These are phyloP conservation scores for Eurotiales sp. DNA, from an alignment of 2,329 filamentous ascomycete species.

Conservation along the genomic window DNA sequence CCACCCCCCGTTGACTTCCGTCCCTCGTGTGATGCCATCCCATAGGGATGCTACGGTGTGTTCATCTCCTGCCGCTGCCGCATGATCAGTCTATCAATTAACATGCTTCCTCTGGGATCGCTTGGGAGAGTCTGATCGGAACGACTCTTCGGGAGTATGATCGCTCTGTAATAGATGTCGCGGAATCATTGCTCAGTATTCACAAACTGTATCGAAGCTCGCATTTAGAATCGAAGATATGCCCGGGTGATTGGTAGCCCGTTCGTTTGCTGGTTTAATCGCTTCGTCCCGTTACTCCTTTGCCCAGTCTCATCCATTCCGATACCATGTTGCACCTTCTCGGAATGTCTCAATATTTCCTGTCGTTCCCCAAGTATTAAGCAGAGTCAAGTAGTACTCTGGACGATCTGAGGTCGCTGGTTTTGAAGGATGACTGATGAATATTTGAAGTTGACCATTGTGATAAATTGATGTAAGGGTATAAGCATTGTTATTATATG, in stretches of 20 bases:
- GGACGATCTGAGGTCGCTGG: not conserved
- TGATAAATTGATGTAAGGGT: slow-evolving; percentile 6
- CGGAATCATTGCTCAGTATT: no score
- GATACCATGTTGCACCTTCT: not conserved
- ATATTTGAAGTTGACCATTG: not conserved
- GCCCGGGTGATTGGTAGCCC: no score
- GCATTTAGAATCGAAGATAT: not conserved
- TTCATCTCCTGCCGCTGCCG: no score
- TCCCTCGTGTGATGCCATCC: no score
- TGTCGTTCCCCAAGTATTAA: not conserved
- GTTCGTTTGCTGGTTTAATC: slow-evolving; percentile 1
- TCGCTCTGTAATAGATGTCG: no score
- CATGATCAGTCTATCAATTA: no score
- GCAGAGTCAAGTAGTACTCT: slow-evolving; percentile 1
- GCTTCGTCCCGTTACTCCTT: slow-evolving; percentile 4
- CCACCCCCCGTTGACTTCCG: no score
- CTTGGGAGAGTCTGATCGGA: no score
- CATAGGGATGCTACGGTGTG: no score
- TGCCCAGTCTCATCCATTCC: not conserved
- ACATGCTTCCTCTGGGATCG: no score
- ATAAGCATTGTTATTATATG: slow-evolving; percentile 10
- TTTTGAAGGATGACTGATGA: not conserved
- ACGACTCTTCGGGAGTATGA: no score
- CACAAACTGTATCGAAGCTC: not conserved
- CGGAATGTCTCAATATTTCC: not conserved